phyloP scores from a whole-genome alignment of 257 asterid species.

The Linaria vulgaris region DNA sequence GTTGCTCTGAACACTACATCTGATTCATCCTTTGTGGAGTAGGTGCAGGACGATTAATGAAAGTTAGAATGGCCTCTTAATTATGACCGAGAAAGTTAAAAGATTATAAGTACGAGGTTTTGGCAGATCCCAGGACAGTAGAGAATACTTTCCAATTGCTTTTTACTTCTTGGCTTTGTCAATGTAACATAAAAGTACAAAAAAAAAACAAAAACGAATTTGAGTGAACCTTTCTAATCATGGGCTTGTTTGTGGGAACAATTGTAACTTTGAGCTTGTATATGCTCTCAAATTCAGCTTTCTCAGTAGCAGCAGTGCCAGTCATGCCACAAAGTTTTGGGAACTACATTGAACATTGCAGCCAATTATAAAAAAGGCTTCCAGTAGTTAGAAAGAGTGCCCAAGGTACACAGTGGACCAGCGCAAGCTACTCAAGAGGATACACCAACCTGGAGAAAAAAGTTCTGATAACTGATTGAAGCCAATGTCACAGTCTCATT shows the following conservation, averaged over 20 bases:
- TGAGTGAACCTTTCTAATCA: slow-evolving; percentile 85
- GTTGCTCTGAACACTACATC: slow-evolving; percentile 94
- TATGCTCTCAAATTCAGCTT: slow-evolving; percentile 94
- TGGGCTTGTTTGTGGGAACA: slow-evolving; percentile 98
- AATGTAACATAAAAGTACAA: slow-evolving; percentile 5
- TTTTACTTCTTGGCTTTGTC: slow-evolving; percentile 22
- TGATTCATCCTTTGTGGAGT: slow-evolving; percentile 72
- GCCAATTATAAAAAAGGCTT: slow-evolving; percentile 29
- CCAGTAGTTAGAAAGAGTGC: slow-evolving; percentile 18
- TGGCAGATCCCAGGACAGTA: slow-evolving; percentile 7
- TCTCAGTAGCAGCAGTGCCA: slow-evolving; percentile 99
- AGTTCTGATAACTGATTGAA: slow-evolving; percentile 98
- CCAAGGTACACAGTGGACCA: slow-evolving; percentile 20
- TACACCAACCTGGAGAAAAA: slow-evolving; percentile 90
- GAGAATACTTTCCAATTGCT: slow-evolving; percentile 17
- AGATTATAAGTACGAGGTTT: slow-evolving; percentile 4
- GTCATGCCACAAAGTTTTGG: slow-evolving; percentile 99
- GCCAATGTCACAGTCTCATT: slow-evolving; percentile 96
- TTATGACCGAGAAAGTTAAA: slow-evolving; percentile 13
- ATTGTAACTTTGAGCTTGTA: slow-evolving; percentile 97
- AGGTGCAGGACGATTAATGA: slow-evolving; percentile 6
- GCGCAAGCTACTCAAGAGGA: slow-evolving; percentile 23
- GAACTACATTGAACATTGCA: slow-evolving; percentile 55
- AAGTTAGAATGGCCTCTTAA: slow-evolving; percentile 27
- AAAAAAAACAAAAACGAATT: slow-evolving; percentile 21